Evolutionary conservation across 1,284 basidiomycete genomes (phyloP).

Genomic region (Cronartium quercuum): DNA sequence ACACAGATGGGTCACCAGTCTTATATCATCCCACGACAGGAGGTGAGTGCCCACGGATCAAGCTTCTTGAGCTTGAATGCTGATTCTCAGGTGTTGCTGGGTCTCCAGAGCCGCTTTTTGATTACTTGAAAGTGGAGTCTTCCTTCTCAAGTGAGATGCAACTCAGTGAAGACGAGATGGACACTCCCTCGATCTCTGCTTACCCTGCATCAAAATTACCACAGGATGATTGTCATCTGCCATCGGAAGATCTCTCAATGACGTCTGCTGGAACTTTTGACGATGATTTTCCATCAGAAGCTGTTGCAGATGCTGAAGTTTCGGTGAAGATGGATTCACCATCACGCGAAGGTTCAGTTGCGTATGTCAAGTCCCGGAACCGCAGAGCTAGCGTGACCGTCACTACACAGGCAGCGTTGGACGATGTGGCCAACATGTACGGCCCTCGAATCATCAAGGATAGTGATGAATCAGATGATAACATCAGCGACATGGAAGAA

Average conservation of each 20-base stretch:
- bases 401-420: constrained; percentile 32
- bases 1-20: constrained; percentile 33
- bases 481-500: constrained; percentile 25
- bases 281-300: constrained; percentile 16
- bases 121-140: constrained; percentile 19
- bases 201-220: not conserved
- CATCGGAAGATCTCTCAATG: not conserved
- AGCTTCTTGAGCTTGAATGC: not conserved
- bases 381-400: constrained; percentile 29
- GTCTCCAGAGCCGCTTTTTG: constrained; percentile 27
- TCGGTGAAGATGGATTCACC: constrained; percentile 36
- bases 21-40: constrained; percentile 19
- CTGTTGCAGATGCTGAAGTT: constrained; percentile 33
- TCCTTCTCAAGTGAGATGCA: constrained; percentile 32
- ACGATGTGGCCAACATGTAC: constrained; percentile 33
- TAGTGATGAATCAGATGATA: constrained; percentile 37
- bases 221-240: constrained; percentile 20
- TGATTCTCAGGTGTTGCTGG: not conserved
- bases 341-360: not conserved
- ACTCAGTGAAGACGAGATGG: constrained; percentile 29
- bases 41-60: constrained; percentile 6
- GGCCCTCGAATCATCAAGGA: constrained; percentile 3
- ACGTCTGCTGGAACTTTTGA: constrained; percentile 14
- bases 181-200: constrained; percentile 8
- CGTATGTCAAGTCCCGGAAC: constrained; percentile 22